Evolutionary conservation across 2,329 filamentous ascomycete species (phyloP).

Genomic region (Coniochaeta ligniaria): DNA sequence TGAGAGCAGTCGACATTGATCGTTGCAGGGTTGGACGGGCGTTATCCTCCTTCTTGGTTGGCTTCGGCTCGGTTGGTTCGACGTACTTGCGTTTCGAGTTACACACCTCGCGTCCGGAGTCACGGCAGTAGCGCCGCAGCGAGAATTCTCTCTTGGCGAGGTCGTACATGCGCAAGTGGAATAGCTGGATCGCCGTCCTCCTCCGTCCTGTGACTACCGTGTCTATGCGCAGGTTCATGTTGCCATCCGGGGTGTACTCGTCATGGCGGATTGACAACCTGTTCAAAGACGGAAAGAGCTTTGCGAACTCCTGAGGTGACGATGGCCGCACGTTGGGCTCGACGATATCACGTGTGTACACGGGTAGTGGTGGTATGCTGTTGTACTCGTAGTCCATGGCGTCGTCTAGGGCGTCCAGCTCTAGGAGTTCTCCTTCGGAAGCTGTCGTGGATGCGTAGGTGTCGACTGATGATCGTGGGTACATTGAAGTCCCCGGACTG

Average conservation of each 20-base stretch:
- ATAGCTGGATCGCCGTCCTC: conserved; percentile 67
- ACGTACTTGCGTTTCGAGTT: conserved; percentile 68
- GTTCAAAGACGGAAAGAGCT: conserved; percentile 79
- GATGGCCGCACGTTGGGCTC: conserved; percentile 65
- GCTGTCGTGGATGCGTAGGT: conserved; percentile 72
- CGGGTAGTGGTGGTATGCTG: conserved; percentile 46
- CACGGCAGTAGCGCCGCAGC: conserved; percentile 81
- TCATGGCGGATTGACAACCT: conserved; percentile 82
- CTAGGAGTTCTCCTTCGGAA: conserved; percentile 50
- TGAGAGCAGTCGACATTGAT: conserved; percentile 43
- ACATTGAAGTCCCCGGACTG: conserved; percentile 20
- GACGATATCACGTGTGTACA: conserved; percentile 54
- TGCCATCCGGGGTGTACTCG: conserved; percentile 81
- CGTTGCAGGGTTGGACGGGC: conserved; percentile 33
- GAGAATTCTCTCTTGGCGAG: conserved; percentile 82
- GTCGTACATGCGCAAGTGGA: conserved; percentile 94
- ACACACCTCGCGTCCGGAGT: conserved; percentile 90
- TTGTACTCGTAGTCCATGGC: conserved; percentile 21
- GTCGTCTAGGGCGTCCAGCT: conserved; percentile 25
- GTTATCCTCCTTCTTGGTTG: conserved; percentile 23
- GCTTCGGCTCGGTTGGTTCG: conserved; percentile 50
- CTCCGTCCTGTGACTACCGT: conserved; percentile 61
- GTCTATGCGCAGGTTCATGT: conserved; percentile 93
- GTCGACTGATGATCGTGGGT: conserved; percentile 57
- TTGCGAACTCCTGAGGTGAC: conserved; percentile 73